A percentile compares a stretch with the other conserved stretches of the same genome.
phyloP scores from a whole-genome alignment of 768 basidiomycete species.

The Russula compacta region DNA sequence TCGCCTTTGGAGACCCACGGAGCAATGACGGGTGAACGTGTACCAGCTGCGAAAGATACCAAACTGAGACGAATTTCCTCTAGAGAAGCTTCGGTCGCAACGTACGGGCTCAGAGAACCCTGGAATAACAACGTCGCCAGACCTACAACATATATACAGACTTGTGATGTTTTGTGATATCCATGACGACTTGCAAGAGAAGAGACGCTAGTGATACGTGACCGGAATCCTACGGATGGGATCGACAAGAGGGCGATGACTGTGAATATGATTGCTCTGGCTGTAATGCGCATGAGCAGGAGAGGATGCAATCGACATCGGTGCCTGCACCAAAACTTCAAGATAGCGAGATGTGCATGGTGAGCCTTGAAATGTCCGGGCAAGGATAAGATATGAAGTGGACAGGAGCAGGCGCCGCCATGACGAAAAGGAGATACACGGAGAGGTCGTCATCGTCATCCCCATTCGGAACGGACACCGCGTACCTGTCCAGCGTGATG shows the following conservation, averaged over 20 bases:
- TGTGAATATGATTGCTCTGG: slow-evolving; percentile 79
- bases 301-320: neutral
- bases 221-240: slow-evolving; percentile 55
- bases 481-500: slow-evolving; percentile 60
- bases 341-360: slow-evolving; percentile 75
- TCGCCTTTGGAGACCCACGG: slow-evolving; percentile 36
- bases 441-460: slow-evolving; percentile 21
- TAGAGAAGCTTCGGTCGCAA: neutral
- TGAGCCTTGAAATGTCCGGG: slow-evolving; percentile 40
- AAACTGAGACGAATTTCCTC: neutral
- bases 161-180: slow-evolving; percentile 74
- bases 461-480: neutral
- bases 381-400: slow-evolving; percentile 52
- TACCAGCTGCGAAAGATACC: slow-evolving; percentile 45
- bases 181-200: slow-evolving; percentile 75
- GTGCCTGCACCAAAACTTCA: slow-evolving; percentile 55
- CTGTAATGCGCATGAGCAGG: slow-evolving; percentile 27
- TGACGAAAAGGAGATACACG: slow-evolving; percentile 66
- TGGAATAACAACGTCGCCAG: slow-evolving; percentile 63
- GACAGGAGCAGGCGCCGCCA: slow-evolving; percentile 61
- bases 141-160: slow-evolving; percentile 72
- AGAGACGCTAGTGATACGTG: slow-evolving; percentile 73
- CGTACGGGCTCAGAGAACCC: slow-evolving; percentile 60
- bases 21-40: slow-evolving; percentile 62
- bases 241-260: slow-evolving; percentile 69